Base-by-base conservation (phyloP, 2,329 filamentous ascomycete genomes). In the Bipolaris cookei region DNA sequence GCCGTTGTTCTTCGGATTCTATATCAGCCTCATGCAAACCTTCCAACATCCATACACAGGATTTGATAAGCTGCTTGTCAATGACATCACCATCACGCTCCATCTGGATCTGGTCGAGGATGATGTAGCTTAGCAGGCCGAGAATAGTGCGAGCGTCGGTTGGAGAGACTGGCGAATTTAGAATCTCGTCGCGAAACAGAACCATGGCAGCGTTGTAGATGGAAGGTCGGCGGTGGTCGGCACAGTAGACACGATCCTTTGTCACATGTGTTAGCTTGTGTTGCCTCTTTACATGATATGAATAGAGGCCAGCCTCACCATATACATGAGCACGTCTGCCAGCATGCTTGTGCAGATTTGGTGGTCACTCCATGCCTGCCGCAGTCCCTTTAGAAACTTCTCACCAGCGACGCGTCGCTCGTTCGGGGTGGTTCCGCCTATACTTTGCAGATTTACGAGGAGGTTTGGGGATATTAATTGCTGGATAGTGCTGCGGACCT, bases 301-400 rank as follows among this genome's bases (percentile, higher is more conserved):
- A 20, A 3, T 3, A 13, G 20, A 8, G 16, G 11, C 1, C n/a
- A 14, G 13, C 70, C 81, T 70, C 72, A 87, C 85, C 82, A 99
- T 91, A 72, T 97, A 97, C 92, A 98, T 97, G 49, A 98, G 83
- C 30, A 98, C 92, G 75, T 98, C 95, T 3, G 93, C 92, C 48
- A 92, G 89, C 94, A 98, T 98, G 72, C 92, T 92, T 91, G 97
- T 97, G 42, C 90, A 93, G 54, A 90, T 86, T 72, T 93, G 91
- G 72, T 99, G 93, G 61, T 96, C 90, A 59, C 92, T 87, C 92
- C 93, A 99, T 2, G 88, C 87, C 56, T 88, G 83, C 66, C 89
- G 89, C 13, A 98, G 77, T 0, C 87, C 89, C 53, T 86, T 86
- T 56, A 99, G 78, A 63, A 98, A 96, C 70, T 84, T 88, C 76